Evolutionary conservation across 768 basidiomycete species (phyloP).

Genomic region (Glaciozyma martinii): DNA sequence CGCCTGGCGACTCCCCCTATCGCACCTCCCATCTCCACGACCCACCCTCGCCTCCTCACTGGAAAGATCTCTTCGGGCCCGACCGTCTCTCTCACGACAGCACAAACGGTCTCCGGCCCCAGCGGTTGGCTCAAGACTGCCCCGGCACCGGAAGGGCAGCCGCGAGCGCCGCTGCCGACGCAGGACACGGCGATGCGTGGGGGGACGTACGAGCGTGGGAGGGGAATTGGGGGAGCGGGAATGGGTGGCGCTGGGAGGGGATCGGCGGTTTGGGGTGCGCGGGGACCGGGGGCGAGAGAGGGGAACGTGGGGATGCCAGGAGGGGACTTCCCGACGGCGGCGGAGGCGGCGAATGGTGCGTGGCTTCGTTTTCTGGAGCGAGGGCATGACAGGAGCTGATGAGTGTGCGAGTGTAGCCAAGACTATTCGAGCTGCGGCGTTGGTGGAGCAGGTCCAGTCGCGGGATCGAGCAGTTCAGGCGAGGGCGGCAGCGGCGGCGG

Average conservation of each 20-base stretch:
- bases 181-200: not conserved
- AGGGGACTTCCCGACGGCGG: slow-evolving; percentile 87
- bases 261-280: slow-evolving; percentile 31
- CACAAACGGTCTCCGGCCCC: not conserved
- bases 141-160: not conserved
- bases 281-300: not conserved
- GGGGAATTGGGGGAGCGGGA: not conserved
- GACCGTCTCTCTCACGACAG: slow-evolving; percentile 5
- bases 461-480: slow-evolving; percentile 37
- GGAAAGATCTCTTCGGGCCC: slow-evolving; percentile 29
- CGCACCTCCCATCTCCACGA: slow-evolving; percentile 8
- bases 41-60: slow-evolving; percentile 33
- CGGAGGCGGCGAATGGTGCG: slow-evolving; percentile 78
- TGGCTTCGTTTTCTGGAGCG: slow-evolving; percentile 2
- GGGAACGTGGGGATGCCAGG: slow-evolving; percentile 4
- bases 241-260: slow-evolving; percentile 1
- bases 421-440: slow-evolving; percentile 18
- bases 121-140: not conserved
- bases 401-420: slow-evolving; percentile 27
- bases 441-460: slow-evolving; percentile 31
- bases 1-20: slow-evolving; percentile 15
- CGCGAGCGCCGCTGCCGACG: not conserved
- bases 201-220: not conserved
- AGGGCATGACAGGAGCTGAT: slow-evolving; percentile 2
- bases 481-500: slow-evolving; percentile 49